These are phyloP conservation scores for Hygrophorus pudorinus DNA, from an alignment of 768 basidiomycete genomes.

Conservation along the genomic window DNA sequence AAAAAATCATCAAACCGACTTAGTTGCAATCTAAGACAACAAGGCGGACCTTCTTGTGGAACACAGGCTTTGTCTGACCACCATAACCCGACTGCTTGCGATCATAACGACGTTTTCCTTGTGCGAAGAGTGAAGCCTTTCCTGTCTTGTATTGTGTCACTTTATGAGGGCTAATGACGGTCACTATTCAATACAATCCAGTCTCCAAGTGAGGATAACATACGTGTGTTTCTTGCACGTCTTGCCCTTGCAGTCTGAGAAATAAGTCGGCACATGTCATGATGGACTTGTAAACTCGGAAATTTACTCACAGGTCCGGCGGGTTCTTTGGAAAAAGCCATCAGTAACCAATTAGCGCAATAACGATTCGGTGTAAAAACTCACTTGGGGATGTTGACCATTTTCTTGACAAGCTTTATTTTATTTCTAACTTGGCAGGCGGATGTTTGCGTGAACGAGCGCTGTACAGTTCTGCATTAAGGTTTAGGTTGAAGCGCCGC, in stretches of 20 bases:
- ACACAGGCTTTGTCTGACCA: conserved; percentile 99
- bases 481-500: too few relatives aligned
- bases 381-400: conserved; percentile 96
- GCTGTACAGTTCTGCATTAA: neutral
- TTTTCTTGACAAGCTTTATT: conserved; percentile 26
- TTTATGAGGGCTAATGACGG: conserved; percentile 75
- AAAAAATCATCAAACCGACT: neutral
- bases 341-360: conserved; percentile 10
- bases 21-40: neutral
- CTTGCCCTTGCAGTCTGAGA: conserved; percentile 88
- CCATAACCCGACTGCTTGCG: conserved; percentile 98
- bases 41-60: conserved; percentile 92
- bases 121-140: conserved; percentile 94
- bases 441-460: neutral
- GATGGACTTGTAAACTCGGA: neutral
- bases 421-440: neutral
- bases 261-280: conserved; percentile 5
- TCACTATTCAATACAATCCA: conserved; percentile 10
- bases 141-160: conserved; percentile 99
- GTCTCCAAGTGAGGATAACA: conserved; percentile 19
- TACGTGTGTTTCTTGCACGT: conserved; percentile 96
- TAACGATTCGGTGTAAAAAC: conserved; percentile 19
- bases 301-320: conserved; percentile 81
- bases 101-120: conserved; percentile 99
- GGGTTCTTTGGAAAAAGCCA: conserved; percentile 47